These are phyloP conservation scores for Mycothermus thermophilus DNA, from an alignment of 495 filamentous ascomycete genomes.

Conservation along the genomic window DNA sequence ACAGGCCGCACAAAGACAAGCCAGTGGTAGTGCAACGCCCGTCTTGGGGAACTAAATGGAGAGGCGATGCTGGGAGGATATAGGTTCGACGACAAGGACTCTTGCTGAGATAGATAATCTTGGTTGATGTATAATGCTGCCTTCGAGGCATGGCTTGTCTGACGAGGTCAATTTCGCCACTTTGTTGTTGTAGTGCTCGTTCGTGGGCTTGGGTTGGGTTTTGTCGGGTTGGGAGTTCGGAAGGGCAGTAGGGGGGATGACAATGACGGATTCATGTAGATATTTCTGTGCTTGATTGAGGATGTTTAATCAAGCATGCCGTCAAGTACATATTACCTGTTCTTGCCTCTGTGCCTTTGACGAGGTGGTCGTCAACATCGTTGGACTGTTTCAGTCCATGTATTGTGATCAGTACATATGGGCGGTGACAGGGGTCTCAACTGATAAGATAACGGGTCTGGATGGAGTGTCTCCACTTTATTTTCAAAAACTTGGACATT, in stretches of 20 bases:
- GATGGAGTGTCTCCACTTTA: slow-evolving; percentile 2
- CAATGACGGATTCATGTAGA: slow-evolving; percentile 12
- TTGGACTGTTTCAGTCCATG: no score
- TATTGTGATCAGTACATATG: no score
- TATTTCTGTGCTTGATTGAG: no score
- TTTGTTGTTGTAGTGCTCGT: neutral
- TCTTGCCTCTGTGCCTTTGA: neutral
- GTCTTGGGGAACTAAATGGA: slow-evolving; percentile 10
- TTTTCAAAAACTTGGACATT: slow-evolving; percentile 1
- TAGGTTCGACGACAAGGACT: no score
- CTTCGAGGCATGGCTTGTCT: no score
- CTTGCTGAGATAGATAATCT: no score
- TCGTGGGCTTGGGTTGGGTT: neutral
- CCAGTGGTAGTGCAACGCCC: slow-evolving; percentile 32
- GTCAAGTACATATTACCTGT: slow-evolving; percentile 11
- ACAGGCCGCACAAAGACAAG: slow-evolving; percentile 18
- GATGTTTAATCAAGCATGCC: slow-evolving; percentile 4
- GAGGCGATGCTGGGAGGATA: neutral
- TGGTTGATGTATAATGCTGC: no score
- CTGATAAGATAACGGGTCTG: slow-evolving; percentile 21
- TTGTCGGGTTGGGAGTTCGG: neutral
- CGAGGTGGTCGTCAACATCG: no score
- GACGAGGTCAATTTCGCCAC: no score
- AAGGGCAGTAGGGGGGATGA: no score
- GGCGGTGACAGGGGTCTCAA: no score